A percentile compares a stretch with the other conserved stretches of the same genome.
phyloP scores from a whole-genome alignment of 2,329 filamentous ascomycete species.

The Hypomyces perniciosus region DNA sequence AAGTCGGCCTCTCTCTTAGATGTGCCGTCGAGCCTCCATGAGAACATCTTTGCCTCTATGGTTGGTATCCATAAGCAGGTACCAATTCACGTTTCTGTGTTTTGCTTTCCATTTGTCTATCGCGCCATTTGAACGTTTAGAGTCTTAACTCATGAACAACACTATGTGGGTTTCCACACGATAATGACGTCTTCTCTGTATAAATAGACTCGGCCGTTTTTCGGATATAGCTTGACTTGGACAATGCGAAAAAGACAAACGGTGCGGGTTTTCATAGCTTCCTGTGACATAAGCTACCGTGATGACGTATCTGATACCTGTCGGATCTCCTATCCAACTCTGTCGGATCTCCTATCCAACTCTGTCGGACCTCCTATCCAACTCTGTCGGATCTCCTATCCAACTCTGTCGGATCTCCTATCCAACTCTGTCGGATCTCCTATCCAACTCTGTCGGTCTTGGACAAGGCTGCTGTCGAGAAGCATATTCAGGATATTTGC shows the following conservation, averaged over 20 bases:
- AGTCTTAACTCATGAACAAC: no score
- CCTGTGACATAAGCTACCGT: no score
- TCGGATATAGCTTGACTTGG: no score
- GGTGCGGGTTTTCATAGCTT: no score
- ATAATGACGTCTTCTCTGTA: no score
- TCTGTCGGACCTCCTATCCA: neutral
- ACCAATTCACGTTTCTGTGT: neutral
- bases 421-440: neutral
- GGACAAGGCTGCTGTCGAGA: conserved; percentile 3
- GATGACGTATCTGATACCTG: neutral
- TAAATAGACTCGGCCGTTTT: no score
- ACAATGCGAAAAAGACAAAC: no score
- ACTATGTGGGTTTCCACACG: no score
- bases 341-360: no score
- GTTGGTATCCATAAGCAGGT: neutral
- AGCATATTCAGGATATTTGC: conserved; percentile 10
- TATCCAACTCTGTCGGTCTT: conserved; percentile 1
- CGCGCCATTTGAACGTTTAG: neutral
- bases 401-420: neutral
- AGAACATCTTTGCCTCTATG: neutral
- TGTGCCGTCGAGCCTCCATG: neutral
- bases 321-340: neutral
- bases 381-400: conserved; percentile 2
- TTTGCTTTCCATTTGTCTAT: neutral
- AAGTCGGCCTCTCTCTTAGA: neutral